Evolutionary conservation across 495 filamentous ascomycete species (phyloP).

Genomic region (Rhypophila decipiens): DNA sequence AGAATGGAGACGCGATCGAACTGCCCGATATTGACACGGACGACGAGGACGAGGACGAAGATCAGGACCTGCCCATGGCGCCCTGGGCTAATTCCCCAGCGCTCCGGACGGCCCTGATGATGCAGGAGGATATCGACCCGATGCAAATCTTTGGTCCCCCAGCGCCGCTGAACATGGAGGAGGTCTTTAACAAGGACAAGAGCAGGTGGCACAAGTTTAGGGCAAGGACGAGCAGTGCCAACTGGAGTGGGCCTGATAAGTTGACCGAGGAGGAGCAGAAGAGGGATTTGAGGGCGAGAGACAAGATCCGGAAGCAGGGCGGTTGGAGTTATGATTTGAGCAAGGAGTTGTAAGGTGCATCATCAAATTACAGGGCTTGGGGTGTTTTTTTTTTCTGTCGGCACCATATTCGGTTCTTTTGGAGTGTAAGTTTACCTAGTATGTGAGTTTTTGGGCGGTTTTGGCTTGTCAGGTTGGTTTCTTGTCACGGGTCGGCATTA

Average conservation of each 20-base stretch:
- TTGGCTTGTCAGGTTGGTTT: too few species aligned
- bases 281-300: conserved; percentile 71
- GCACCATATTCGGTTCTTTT: too few species aligned
- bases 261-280: conserved; percentile 84
- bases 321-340: conserved; percentile 70
- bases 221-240: conserved; percentile 82
- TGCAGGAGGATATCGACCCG: conserved; percentile 78
- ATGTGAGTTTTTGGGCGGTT: not conserved
- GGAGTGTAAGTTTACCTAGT: not conserved
- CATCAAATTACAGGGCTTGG: too few species aligned
- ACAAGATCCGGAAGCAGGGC: conserved; percentile 74
- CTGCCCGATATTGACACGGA: conserved; percentile 87
- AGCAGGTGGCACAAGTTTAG: conserved; percentile 79
- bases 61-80: conserved; percentile 55
- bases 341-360: conserved; percentile 26
- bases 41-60: conserved; percentile 66
- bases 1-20: conserved; percentile 72
- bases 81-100: conserved; percentile 81
- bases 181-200: conserved; percentile 81
- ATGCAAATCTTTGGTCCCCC: conserved; percentile 87
- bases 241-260: conserved; percentile 82
- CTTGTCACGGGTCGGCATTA: too few species aligned
- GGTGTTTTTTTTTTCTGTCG: too few species aligned
- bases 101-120: conserved; percentile 58
- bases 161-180: conserved; percentile 81